Conservation (phyloP, 2,329 filamentous ascomycete genomes). For the Thyridium curvatum region DNA sequence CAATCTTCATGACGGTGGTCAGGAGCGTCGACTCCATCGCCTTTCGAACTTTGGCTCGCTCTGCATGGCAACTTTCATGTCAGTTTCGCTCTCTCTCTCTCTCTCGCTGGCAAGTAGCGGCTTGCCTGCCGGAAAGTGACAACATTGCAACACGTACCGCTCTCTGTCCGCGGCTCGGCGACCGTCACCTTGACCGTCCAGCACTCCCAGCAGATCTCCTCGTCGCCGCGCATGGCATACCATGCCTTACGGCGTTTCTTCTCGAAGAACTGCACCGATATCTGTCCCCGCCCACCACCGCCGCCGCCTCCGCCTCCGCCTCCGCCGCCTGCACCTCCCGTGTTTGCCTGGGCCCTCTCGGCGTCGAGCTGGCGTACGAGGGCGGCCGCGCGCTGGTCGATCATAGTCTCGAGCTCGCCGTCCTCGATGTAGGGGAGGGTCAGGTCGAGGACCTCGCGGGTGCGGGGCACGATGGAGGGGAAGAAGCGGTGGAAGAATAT, state of each 20-base stretch:
- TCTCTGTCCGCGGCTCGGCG: constrained; percentile 81
- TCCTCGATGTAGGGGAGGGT: constrained; percentile 86
- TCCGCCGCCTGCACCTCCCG: constrained; percentile 4
- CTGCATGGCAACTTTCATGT: too few relatives aligned
- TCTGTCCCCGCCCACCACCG: constrained; percentile 65
- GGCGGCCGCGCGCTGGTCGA: constrained; percentile 77
- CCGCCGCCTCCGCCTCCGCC: constrained; percentile 5
- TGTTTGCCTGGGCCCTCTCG: constrained; percentile 31
- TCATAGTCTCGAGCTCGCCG: constrained; percentile 85
- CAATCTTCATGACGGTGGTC: constrained; percentile 82
- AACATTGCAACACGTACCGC: constrained; percentile 49
- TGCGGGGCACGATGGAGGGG: constrained; percentile 73
- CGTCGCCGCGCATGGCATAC: constrained; percentile 67
- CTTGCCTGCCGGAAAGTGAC: not conserved
- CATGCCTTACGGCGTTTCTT: constrained; percentile 79
- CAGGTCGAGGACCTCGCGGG: constrained; percentile 84
- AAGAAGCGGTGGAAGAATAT: constrained; percentile 99
- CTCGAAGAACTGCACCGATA: constrained; percentile 91
- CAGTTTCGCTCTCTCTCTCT: not conserved
- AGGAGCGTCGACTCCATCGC: constrained; percentile 88
- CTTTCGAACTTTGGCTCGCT: constrained; percentile 79
- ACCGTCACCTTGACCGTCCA: constrained; percentile 95
- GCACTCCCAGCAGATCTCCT: constrained; percentile 94
- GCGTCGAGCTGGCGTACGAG: constrained; percentile 72
- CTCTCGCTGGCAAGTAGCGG: not conserved